Evolutionary conservation across 306 rosid species (phyloP).

Genomic region (Luffa aegyptiaca): DNA sequence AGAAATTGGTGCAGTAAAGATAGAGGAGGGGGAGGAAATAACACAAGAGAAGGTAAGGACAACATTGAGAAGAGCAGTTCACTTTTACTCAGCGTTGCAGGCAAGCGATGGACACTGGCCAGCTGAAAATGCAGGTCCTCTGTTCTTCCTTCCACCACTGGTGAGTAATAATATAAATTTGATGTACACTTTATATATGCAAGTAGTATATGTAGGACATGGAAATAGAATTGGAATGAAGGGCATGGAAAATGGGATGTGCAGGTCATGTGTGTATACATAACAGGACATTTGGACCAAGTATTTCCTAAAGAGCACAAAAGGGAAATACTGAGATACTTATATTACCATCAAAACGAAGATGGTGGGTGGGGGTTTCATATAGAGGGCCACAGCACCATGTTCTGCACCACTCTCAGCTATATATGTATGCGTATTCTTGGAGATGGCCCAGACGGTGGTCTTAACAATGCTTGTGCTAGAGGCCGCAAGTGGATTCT

Average conservation of each 20-base stretch:
- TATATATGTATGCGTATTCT: conserved; percentile 58
- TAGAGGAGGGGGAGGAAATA: conserved; percentile 42
- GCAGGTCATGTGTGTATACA: conserved; percentile 51
- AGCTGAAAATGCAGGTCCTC: conserved; percentile 60
- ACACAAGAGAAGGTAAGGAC: conserved; percentile 23
- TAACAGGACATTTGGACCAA: conserved; percentile 44
- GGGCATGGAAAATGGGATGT: neutral
- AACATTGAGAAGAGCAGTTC: conserved; percentile 30
- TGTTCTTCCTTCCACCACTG: conserved; percentile 67
- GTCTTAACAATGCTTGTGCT: conserved; percentile 44
- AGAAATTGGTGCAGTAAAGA: conserved; percentile 29
- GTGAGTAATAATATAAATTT: conserved; percentile 13
- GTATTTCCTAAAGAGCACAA: conserved; percentile 33
- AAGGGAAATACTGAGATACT: conserved; percentile 62
- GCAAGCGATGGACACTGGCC: conserved; percentile 82
- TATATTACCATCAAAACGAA: conserved; percentile 66
- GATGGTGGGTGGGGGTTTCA: conserved; percentile 91
- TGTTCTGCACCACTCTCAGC: conserved; percentile 55
- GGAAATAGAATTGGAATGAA: neutral
- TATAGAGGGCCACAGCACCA: conserved; percentile 66
- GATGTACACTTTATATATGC: no score
- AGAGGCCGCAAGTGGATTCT: conserved; percentile 65
- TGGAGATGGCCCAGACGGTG: conserved; percentile 61
- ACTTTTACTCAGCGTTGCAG: conserved; percentile 41
- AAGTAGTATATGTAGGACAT: neutral